Evolutionary conservation across 208 protist species (phyloP).

Genomic region (Crithidia acanthocephali): DNA sequence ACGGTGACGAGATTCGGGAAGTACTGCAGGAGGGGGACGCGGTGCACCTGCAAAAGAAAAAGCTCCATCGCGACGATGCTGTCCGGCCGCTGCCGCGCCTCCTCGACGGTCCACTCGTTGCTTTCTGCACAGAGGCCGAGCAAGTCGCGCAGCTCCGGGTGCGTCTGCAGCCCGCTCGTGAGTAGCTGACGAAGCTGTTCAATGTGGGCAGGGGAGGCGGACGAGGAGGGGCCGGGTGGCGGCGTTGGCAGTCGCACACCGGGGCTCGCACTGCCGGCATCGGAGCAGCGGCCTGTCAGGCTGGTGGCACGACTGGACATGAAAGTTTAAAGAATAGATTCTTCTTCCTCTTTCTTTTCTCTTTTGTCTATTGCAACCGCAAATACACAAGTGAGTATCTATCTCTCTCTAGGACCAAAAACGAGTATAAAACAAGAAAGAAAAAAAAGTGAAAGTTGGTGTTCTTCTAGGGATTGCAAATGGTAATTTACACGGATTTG

Average conservation of each 20-base stretch:
- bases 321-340: neutral
- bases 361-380: no score
- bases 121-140: conserved; percentile 76
- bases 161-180: conserved; percentile 36
- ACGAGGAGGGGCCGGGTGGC: conserved; percentile 8
- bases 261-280: neutral
- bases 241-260: neutral
- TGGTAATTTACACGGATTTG: no score
- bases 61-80: conserved; percentile 74
- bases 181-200: conserved; percentile 58
- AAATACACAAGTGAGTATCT: no score
- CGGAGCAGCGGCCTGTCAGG: neutral
- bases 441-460: neutral
- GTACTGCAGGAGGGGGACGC: conserved; percentile 56
- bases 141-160: conserved; percentile 60
- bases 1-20: conserved; percentile 83
- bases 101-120: conserved; percentile 83
- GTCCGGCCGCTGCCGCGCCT: conserved; percentile 61
- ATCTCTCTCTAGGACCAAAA: neutral
- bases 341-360: no score
- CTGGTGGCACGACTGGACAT: conserved; percentile 16
- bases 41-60: conserved; percentile 79
- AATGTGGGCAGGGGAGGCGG: conserved; percentile 36
- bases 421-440: conserved; percentile 5
- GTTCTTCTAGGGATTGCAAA: no score